Evolutionary conservation across 1,284 basidiomycete species (phyloP).

Genomic region (Anthracocystis panici-leucophaei): DNA sequence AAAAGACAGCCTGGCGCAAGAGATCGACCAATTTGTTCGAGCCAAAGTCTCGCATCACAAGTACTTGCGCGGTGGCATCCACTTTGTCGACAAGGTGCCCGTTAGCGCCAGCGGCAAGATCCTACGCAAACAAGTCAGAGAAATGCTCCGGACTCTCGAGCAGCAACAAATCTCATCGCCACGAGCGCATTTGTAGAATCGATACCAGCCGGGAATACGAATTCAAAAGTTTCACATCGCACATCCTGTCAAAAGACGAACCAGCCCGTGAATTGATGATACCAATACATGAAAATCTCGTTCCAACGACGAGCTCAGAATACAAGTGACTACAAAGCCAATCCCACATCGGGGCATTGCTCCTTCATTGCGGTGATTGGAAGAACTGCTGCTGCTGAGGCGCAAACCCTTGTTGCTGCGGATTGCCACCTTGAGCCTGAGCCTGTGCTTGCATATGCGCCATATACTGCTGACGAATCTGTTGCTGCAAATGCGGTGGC

Average conservation of each 20-base stretch:
- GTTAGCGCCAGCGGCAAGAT: slow-evolving; percentile 52
- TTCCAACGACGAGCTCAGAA: background rate
- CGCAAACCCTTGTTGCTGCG: slow-evolving; percentile 20
- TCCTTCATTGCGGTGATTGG: slow-evolving; percentile 28
- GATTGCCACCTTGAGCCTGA: slow-evolving; percentile 15
- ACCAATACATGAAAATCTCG: slow-evolving; percentile 5
- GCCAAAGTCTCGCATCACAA: slow-evolving; percentile 45
- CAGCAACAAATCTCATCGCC: slow-evolving; percentile 3
- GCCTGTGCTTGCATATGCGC: slow-evolving; percentile 46
- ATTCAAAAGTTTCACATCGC: background rate
- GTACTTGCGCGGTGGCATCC: slow-evolving; percentile 46
- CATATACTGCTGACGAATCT: slow-evolving; percentile 52
- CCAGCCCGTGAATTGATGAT: slow-evolving; percentile 1
- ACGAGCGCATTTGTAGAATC: slow-evolving; percentile 19
- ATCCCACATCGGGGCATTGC: background rate
- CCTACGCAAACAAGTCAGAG: slow-evolving; percentile 39
- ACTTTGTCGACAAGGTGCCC: slow-evolving; percentile 41
- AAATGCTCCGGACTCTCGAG: slow-evolving; percentile 18
- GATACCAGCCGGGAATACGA: background rate
- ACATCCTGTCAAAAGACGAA: background rate
- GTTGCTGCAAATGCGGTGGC: slow-evolving; percentile 51
- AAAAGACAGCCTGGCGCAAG: slow-evolving; percentile 11
- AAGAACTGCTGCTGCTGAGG: slow-evolving; percentile 30
- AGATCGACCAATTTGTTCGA: slow-evolving; percentile 39
- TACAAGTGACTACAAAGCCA: background rate